These are phyloP conservation scores for Hydrangea macrophylla DNA, from an alignment of 148 eudicot genomes.

Conservation along the genomic window DNA sequence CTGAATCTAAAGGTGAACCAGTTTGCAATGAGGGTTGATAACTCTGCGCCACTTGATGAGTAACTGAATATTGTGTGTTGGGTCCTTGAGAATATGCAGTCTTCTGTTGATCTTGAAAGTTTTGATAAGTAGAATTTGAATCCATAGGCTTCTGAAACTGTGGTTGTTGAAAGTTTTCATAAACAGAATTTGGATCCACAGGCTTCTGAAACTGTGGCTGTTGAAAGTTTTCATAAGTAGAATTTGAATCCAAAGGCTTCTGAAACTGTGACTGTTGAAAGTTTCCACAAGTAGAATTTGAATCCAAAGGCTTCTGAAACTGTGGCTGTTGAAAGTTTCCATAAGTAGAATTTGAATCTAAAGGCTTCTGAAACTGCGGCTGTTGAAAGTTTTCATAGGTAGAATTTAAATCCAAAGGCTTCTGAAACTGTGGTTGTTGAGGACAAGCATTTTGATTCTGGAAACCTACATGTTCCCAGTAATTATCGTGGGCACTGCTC, in stretches of 20 bases:
- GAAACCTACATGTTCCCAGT: constrained; percentile 62
- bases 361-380: no score
- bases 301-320: no score
- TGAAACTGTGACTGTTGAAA: no score
- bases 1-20: constrained; percentile 51
- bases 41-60: constrained; percentile 46
- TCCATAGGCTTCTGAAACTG: constrained; percentile 50
- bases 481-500: constrained; percentile 50
- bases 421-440: constrained; percentile 43
- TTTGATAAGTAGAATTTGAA: constrained; percentile 41
- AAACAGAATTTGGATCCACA: no score
- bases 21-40: constrained; percentile 51
- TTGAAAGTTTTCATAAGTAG: no score
- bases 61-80: constrained; percentile 37
- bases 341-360: no score
- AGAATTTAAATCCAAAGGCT: constrained; percentile 45
- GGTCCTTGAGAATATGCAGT: constrained; percentile 38
- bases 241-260: no score
- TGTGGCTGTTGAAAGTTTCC: no score
- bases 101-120: constrained; percentile 59
- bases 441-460: constrained; percentile 41
- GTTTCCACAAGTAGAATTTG: no score
- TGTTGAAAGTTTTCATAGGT: constrained; percentile 51
- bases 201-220: no score
- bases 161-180: no score